A percentile compares a stretch with the other conserved stretches of the same genome.
phyloP scores from a whole-genome alignment of 495 filamentous ascomycete genomes.

The Platismatia glauca region DNA sequence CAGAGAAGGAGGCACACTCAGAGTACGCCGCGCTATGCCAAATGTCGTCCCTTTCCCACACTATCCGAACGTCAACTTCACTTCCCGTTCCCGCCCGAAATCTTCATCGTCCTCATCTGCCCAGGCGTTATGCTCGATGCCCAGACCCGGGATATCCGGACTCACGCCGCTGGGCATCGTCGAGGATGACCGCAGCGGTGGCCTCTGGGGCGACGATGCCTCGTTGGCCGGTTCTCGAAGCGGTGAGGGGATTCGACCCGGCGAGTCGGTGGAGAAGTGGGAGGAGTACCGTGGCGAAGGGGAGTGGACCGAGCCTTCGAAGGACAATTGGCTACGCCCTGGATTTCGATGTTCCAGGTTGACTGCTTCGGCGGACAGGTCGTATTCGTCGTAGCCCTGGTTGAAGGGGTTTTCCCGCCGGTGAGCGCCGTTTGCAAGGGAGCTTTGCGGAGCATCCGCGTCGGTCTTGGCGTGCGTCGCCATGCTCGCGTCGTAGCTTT shows the following conservation, averaged over 20 bases:
- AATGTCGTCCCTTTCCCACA: conserved; percentile 11
- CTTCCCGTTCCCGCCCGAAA: conserved; percentile 40
- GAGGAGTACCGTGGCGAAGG: conserved; percentile 2
- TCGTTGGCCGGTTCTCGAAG: background rate
- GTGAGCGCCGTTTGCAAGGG: conserved; percentile 10
- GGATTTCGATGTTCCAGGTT: background rate
- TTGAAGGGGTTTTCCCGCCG: conserved; percentile 25
- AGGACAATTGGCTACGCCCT: conserved; percentile 10
- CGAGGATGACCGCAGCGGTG: conserved; percentile 36
- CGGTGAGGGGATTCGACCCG: conserved; percentile 6
- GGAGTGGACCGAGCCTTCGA: conserved; percentile 14
- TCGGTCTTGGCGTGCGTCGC: conserved; percentile 14
- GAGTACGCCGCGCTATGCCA: conserved; percentile 17
- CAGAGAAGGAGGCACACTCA: background rate
- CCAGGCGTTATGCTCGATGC: conserved; percentile 68
- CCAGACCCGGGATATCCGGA: conserved; percentile 9
- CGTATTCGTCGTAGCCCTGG: conserved; percentile 30
- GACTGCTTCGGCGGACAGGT: conserved; percentile 20
- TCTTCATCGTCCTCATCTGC: conserved; percentile 58
- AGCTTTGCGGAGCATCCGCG: conserved; percentile 15
- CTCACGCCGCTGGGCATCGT: conserved; percentile 28
- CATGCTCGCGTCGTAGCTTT: conserved; percentile 35
- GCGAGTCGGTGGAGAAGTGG: conserved; percentile 8
- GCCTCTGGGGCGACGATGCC: conserved; percentile 20
- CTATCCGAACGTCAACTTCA: conserved; percentile 53